Base-by-base conservation (phyloP, 169 alveolate genomes). In the Eimeria praecox region DNA sequence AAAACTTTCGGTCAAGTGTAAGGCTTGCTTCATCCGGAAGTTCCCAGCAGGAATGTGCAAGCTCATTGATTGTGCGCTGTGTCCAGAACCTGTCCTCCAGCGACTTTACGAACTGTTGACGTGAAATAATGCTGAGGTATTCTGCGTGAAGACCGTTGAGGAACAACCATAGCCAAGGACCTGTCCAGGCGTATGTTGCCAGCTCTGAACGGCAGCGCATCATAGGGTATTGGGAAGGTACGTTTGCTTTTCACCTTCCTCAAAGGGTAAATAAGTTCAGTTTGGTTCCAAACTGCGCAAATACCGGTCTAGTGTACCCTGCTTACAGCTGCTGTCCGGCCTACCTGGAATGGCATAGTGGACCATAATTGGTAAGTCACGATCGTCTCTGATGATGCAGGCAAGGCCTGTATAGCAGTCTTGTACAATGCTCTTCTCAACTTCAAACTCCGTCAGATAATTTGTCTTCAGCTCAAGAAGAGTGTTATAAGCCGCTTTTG, bases 361-460 rank as follows among this genome's bases (percentile, higher is more conserved):
- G 22, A 87, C 82, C 82, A 30, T 64, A n/a, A 87, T 27, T 18
- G 93, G 93, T 8, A 87, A 54, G 35, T 87, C 82, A n/a, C 93
- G 93, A 4, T 87, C 83, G 35, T 87, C 82, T 40, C 93, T 35
- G 49, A 87, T 54, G 80, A 87, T 38, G 82, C 93, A 87, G 93
- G 93, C 56, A 71, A 56, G 59, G 93, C 93, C 93, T 62, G 93
- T 46, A 49, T 87, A 87, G 22, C 93, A 87, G 93, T 87, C 93
- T 42, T 87, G 93, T 27, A 87, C 71, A 87, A 87, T 87, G 66
- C 64, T 87, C 42, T 62, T 80, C n/a, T 62, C 93, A 18, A 87
- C 64, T 40, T 87, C 93, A 22, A 87, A 24, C 44, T 87, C 93
- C n/a, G 71, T 71, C 64, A 59, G 59, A 16, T 38, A 87, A 62